Conservation (phyloP, 2,329 filamentous ascomycete genomes). For the Beauveria bassiana region DNA sequence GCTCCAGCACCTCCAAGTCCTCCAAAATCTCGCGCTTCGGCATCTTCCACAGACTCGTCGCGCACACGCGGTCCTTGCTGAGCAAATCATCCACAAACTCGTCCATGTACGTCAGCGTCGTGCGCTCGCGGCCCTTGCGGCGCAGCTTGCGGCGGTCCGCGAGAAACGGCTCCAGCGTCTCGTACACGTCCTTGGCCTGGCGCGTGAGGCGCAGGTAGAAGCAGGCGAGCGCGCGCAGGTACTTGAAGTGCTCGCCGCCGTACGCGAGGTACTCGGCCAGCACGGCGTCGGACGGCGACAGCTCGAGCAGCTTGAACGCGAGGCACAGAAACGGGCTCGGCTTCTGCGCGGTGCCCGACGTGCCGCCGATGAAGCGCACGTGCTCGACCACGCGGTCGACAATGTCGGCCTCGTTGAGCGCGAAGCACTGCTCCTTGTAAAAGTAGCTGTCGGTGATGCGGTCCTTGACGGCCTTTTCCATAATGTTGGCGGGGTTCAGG, state of each 20-base stretch:
- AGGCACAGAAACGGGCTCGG: constrained; percentile 91
- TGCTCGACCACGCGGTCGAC: constrained; percentile 83
- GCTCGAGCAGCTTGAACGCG: constrained; percentile 87
- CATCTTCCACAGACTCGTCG: constrained; percentile 87
- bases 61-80: constrained; percentile 82
- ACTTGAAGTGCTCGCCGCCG: constrained; percentile 72
- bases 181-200: constrained; percentile 72
- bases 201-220: constrained; percentile 93
- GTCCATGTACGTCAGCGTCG: constrained; percentile 73
- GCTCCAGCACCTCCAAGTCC: constrained; percentile 81
- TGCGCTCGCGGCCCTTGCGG: constrained; percentile 65
- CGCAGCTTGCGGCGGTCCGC: constrained; percentile 78
- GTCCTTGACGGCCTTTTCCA: constrained; percentile 93
- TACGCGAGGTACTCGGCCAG: constrained; percentile 72
- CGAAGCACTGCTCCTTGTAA: constrained; percentile 99
- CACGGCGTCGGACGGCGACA: constrained; percentile 72
- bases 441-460: constrained; percentile 94
- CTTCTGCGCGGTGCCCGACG: constrained; percentile 74
- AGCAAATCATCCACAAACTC: constrained; percentile 91
- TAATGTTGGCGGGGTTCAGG: constrained; percentile 88
- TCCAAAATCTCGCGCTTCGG: constrained; percentile 74
- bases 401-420: constrained; percentile 74
- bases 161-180: constrained; percentile 71
- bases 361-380: constrained; percentile 79
- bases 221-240: constrained; percentile 78